Evolutionary conservation across 345 rosid species (phyloP).

Genomic region (Kandelia obovata): DNA sequence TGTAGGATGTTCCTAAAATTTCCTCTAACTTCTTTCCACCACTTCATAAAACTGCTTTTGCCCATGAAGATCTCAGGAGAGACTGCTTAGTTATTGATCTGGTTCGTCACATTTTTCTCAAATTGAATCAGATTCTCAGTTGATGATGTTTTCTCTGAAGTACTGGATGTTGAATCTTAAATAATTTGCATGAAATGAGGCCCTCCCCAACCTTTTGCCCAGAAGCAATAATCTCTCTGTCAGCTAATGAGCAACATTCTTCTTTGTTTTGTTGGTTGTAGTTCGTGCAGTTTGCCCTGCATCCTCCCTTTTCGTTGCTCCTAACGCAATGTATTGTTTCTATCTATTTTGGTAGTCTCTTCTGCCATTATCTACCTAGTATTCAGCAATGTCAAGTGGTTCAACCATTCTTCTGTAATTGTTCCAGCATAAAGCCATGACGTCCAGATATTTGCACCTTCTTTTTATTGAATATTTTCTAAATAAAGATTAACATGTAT

Average conservation of each 20-base stretch:
- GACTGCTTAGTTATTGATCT: conserved; percentile 35
- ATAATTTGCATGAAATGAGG: conserved; percentile 24
- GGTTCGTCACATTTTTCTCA: conserved; percentile 29
- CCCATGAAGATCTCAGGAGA: conserved; percentile 64
- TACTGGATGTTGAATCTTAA: conserved; percentile 15
- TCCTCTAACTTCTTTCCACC: neutral
- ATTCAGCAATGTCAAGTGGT: conserved; percentile 71
- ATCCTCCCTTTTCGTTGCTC: conserved; percentile 35
- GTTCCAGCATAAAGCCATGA: conserved; percentile 47
- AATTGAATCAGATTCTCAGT: neutral
- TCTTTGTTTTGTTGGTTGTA: neutral
- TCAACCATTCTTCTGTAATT: conserved; percentile 62
- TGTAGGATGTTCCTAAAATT: neutral
- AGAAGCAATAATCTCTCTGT: conserved; percentile 76
- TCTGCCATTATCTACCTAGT: conserved; percentile 25
- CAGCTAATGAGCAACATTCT: conserved; percentile 24
- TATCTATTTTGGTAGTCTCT: conserved; percentile 42
- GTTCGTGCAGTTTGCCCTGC: neutral
- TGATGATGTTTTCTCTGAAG: conserved; percentile 3
- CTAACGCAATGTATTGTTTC: conserved; percentile 41
- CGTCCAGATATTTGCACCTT: conserved; percentile 19
- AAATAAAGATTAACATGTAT: too few relatives aligned
- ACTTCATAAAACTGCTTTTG: conserved; percentile 16
- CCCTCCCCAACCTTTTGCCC: conserved; percentile 73
- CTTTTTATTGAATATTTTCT: conserved; percentile 10